Evolutionary conservation across 1,284 basidiomycete species (phyloP), one percentile per base, ranked within the genome.

Genomic region (Fomes fomentarius): DNA sequence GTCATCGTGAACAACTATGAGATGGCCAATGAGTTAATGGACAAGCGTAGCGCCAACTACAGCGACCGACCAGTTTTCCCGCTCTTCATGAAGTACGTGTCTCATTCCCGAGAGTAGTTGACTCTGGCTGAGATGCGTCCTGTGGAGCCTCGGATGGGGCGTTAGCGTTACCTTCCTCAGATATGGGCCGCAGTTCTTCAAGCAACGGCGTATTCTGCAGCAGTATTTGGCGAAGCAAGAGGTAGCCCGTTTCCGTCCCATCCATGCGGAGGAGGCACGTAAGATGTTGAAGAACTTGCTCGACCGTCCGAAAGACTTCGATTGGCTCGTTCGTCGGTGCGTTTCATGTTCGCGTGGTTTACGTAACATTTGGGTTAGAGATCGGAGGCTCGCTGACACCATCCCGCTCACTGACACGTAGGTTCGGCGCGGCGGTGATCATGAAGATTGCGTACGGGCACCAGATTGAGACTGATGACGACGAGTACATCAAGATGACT

Each of bases 11-110:
- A 74, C 59, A 70, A 69, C 11, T 53, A 60, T 12, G 58, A 69
- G 45, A 63, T 66, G 2, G 68, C 72, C n/a, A 64, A 63, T 26
- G 75, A 76, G 17, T 63, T 77, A 11, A 60, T 77, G 56, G 73
- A 74, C 30, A 74, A 72, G 54, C 64, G 72, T 22, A 69, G 71
- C 14, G 56, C 68, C 1, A 69, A 68, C 41, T 74, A 74, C 56
- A 75, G 73, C 17, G 69, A 68, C 50, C 59, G 75, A 42, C 69
- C 71, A 8, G 43, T 57, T n/a, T 58, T 68, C 34, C 49, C 63
- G 22, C 58, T 71, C 31, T 57, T 69, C 41, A 58, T 57, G 54
- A 60, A 57, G 58, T 60, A 39, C 38, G 54, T 34, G 35, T 26
- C 12, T 19, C 22, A 6, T 25, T 22, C 19, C n/a, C 6, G 31